Evolutionary conservation across 2,329 filamentous ascomycete genomes (phyloP).

Genomic region (Aspergillus japonicus): DNA sequence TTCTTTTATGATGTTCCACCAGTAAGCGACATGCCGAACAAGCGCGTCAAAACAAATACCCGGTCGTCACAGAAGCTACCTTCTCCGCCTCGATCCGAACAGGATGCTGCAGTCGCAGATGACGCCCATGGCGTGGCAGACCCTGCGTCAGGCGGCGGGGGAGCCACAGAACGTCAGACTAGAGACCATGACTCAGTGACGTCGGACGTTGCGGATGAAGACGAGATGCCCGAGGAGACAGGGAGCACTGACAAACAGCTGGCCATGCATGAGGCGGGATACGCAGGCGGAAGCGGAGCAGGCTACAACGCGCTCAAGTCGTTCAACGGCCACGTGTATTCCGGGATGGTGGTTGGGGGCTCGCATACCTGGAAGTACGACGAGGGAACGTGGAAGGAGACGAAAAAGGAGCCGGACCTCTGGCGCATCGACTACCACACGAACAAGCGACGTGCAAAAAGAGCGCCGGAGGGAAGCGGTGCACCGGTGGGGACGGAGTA

Average conservation of each 20-base stretch:
- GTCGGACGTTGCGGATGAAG: constrained; percentile 20
- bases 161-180: not conserved
- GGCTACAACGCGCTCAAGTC: constrained; percentile 36
- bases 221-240: constrained; percentile 20
- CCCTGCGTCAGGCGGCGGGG: not conserved
- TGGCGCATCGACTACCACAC: constrained; percentile 36
- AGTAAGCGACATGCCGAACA: constrained; percentile 5
- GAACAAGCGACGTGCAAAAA: constrained; percentile 31
- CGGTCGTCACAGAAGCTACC: constrained; percentile 5
- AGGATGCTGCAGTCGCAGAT: constrained; percentile 7
- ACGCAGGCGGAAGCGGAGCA: constrained; percentile 6
- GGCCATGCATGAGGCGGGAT: not conserved
- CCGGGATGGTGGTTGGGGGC: constrained; percentile 39
- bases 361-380: constrained; percentile 41
- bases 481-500: constrained; percentile 37
- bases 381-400: constrained; percentile 36
- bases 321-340: constrained; percentile 36
- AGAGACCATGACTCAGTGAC: not conserved
- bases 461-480: constrained; percentile 35
- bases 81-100: constrained; percentile 13
- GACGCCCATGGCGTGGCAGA: not conserved
- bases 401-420: constrained; percentile 36
- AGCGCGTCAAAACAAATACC: constrained; percentile 5
- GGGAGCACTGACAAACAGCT: constrained; percentile 8
- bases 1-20: not conserved